Percentiles rank a stretch among this genome's conserved stretches.
Evolutionary conservation across 148 eudicot genomes (phyloP).

Genomic region (Pouteria glomerata): DNA sequence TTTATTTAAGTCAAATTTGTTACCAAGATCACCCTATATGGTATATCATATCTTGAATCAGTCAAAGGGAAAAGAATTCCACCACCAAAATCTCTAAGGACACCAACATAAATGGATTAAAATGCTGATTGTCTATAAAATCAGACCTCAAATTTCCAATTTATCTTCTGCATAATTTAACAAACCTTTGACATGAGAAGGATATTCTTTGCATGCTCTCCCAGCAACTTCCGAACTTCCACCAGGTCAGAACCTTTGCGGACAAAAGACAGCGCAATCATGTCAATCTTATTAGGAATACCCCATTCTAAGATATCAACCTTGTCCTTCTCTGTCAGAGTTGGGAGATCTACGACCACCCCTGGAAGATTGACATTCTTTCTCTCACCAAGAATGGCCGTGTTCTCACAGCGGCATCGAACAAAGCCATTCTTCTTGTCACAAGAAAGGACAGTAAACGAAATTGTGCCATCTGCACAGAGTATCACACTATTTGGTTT

Average conservation of each 20-base stretch:
- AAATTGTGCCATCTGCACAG: slow-evolving; percentile 48
- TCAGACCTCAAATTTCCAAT: neutral
- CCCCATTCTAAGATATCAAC: slow-evolving; percentile 51
- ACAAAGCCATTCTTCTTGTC: slow-evolving; percentile 36
- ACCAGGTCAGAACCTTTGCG: slow-evolving; percentile 51
- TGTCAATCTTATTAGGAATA: slow-evolving; percentile 46
- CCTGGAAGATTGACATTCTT: slow-evolving; percentile 57
- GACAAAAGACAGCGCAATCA: slow-evolving; percentile 55
- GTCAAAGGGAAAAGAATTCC: neutral
- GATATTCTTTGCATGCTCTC: slow-evolving; percentile 37
- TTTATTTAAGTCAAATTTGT: neutral
- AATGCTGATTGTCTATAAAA: neutral
- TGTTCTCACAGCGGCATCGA: slow-evolving; percentile 49
- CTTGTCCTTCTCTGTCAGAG: slow-evolving; percentile 48
- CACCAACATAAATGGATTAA: slow-evolving; percentile 1
- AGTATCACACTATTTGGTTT: slow-evolving; percentile 44
- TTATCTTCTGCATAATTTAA: neutral
- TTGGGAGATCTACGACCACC: slow-evolving; percentile 49
- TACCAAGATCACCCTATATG: neutral
- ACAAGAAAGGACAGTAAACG: slow-evolving; percentile 41
- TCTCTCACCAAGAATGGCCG: slow-evolving; percentile 47
- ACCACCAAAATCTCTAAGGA: neutral
- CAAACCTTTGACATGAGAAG: slow-evolving; percentile 55
- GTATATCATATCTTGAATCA: neutral
- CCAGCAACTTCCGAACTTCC: slow-evolving; percentile 46